Evolutionary conservation across 768 basidiomycete species (phyloP).

Genomic region (Mycena indigotica): DNA sequence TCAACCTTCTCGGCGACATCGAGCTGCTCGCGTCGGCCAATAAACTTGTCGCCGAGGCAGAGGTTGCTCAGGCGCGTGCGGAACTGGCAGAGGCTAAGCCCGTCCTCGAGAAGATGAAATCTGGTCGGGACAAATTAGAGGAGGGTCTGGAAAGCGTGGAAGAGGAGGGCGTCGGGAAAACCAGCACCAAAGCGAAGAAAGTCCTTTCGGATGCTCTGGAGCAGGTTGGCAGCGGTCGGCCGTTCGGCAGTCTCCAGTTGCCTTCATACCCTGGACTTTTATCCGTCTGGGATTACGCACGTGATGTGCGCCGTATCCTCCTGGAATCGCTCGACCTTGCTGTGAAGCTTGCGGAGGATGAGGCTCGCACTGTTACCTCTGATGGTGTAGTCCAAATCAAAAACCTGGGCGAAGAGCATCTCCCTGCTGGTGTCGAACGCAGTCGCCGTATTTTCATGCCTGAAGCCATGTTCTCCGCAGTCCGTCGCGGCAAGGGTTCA

Average conservation of each 20-base stretch:
- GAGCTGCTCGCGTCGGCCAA: conserved; percentile 87
- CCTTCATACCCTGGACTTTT: conserved; percentile 85
- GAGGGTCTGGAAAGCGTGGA: conserved; percentile 78
- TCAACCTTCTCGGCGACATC: conserved; percentile 86
- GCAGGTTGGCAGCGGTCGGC: conserved; percentile 73
- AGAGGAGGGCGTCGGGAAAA: conserved; percentile 64
- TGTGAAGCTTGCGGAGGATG: conserved; percentile 78
- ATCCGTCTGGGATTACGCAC: conserved; percentile 82
- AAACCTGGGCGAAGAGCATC: conserved; percentile 71
- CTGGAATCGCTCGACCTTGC: conserved; percentile 81
- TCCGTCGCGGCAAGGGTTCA: conserved; percentile 40
- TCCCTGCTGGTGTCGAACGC: conserved; percentile 81
- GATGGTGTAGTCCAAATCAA: conserved; percentile 67
- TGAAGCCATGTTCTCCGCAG: conserved; percentile 91
- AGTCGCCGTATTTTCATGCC: conserved; percentile 87
- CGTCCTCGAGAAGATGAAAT: conserved; percentile 85
- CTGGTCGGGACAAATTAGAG: conserved; percentile 71
- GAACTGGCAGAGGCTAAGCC: conserved; percentile 75
- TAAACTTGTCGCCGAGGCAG: conserved; percentile 78
- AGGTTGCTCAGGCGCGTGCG: conserved; percentile 68
- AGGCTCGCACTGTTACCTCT: conserved; percentile 70
- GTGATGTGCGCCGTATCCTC: conserved; percentile 75
- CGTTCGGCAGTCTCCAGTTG: conserved; percentile 63
- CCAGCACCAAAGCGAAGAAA: conserved; percentile 55
- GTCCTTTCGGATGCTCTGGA: conserved; percentile 72